These are phyloP conservation scores for Verticillium isaacii DNA, from an alignment of 2,329 filamentous ascomycete genomes.

Conservation along the genomic window DNA sequence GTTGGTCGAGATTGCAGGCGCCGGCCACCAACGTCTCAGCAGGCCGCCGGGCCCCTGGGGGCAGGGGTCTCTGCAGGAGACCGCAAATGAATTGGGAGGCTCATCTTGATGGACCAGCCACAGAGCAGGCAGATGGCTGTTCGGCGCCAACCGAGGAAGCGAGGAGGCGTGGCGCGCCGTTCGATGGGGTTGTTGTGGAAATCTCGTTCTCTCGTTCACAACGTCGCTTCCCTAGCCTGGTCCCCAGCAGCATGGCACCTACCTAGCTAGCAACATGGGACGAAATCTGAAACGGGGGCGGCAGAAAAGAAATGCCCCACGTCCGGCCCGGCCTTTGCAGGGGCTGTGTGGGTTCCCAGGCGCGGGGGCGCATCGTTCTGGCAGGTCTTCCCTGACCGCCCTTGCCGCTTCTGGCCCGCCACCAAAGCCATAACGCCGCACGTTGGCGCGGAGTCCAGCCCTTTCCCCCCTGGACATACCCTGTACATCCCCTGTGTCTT, in stretches of 20 bases:
- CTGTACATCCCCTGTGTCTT: not conserved
- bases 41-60: not conserved
- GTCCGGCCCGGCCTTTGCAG: not conserved
- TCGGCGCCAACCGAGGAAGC: conserved; percentile 3
- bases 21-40: conserved; percentile 1
- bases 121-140: not conserved
- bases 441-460: not conserved
- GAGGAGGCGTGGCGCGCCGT: conserved; percentile 13
- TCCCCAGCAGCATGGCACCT: not conserved
- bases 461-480: not conserved
- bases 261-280: not conserved
- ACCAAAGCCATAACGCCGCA: not conserved
- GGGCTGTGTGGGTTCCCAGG: not conserved
- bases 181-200: not conserved
- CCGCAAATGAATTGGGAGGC: not conserved
- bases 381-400: not conserved
- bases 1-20: conserved; percentile 3
- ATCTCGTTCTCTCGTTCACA: not conserved
- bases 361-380: not conserved
- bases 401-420: not conserved
- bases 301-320: not conserved
- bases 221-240: not conserved
- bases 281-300: not conserved
- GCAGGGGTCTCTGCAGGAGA: not conserved
- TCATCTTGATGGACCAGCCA: not conserved